These are phyloP conservation scores for Emydomyces testavorans DNA, from an alignment of 2,329 filamentous ascomycete species.

Conservation along the genomic window DNA sequence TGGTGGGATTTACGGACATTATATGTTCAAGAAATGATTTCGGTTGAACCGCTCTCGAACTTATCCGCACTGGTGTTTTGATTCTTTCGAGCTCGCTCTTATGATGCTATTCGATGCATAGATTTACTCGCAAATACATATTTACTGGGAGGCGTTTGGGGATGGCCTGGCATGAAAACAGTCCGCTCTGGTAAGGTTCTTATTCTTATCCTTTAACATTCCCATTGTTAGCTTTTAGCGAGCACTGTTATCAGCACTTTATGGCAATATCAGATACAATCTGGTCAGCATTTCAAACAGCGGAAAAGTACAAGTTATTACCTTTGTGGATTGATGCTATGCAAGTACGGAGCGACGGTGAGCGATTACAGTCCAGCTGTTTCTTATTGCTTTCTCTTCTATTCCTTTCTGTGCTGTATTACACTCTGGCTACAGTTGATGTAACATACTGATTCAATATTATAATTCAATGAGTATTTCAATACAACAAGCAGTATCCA, in stretches of 20 bases:
- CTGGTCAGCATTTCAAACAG: background rate
- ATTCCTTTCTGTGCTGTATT: background rate
- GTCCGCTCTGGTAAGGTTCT: conserved; percentile 6
- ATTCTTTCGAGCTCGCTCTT: background rate
- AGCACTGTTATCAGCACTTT: background rate
- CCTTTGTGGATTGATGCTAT: conserved; percentile 2
- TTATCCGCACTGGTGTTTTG: background rate
- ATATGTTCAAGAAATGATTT: conserved; percentile 45
- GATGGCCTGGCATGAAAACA: background rate
- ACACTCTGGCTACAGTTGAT: background rate
- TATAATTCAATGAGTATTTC: no score
- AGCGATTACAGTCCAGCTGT: background rate
- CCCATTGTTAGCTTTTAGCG: conserved; percentile 2
- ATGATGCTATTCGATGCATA: background rate
- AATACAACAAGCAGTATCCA: no score
- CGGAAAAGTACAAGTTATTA: conserved; percentile 1
- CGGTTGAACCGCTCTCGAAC: background rate
- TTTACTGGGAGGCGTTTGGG: background rate
- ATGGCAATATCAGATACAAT: background rate
- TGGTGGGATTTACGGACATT: conserved; percentile 48
- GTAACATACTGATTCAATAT: no score
- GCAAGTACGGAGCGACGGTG: conserved; percentile 4
- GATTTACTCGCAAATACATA: background rate
- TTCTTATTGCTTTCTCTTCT: background rate
- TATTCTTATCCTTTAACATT: background rate